phyloP scores from a whole-genome alignment of 2,329 filamentous ascomycete species.

The Hypocreales sp. region DNA sequence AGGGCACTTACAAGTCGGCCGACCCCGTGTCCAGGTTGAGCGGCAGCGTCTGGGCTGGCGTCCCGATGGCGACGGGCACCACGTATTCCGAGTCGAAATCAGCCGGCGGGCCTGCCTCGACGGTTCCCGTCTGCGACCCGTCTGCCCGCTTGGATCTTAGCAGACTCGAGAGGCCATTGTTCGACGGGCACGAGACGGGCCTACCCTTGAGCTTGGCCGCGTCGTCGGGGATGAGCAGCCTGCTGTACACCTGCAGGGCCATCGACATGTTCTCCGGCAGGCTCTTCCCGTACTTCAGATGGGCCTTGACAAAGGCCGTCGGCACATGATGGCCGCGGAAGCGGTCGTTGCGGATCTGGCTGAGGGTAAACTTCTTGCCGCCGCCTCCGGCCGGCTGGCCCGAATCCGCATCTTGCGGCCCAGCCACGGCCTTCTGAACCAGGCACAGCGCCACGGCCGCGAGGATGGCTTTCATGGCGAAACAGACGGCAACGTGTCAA shows the following conservation, averaged over 20 bases:
- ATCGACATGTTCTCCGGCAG: constrained; percentile 14
- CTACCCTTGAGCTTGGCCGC: too few relatives aligned
- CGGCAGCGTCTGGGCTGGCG: constrained; percentile 36
- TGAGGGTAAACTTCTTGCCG: constrained; percentile 11
- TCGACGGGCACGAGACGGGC: too few relatives aligned
- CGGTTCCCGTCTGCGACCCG: constrained; percentile 8
- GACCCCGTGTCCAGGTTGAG: constrained; percentile 54
- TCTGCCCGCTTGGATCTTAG: constrained; percentile 4
- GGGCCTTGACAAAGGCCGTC: constrained; percentile 14
- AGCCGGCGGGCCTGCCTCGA: constrained; percentile 11
- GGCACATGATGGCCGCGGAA: constrained; percentile 18
- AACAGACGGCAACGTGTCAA: too few relatives aligned
- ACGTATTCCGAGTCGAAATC: constrained; percentile 40
- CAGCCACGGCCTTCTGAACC: constrained; percentile 3
- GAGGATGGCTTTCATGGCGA: too few relatives aligned
- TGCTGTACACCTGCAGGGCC: too few relatives aligned
- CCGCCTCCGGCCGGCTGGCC: neutral
- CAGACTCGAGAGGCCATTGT: too few relatives aligned
- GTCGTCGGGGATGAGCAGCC: too few relatives aligned
- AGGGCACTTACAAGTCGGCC: constrained; percentile 28
- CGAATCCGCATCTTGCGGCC: neutral
- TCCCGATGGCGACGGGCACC: constrained; percentile 47
- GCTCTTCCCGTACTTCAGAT: constrained; percentile 20
- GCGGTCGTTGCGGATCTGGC: constrained; percentile 16
- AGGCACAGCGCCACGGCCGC: too few relatives aligned